Evolutionary conservation across 352 stramenopile species (phyloP).

Genomic region (Globisporangium sylvaticum): DNA sequence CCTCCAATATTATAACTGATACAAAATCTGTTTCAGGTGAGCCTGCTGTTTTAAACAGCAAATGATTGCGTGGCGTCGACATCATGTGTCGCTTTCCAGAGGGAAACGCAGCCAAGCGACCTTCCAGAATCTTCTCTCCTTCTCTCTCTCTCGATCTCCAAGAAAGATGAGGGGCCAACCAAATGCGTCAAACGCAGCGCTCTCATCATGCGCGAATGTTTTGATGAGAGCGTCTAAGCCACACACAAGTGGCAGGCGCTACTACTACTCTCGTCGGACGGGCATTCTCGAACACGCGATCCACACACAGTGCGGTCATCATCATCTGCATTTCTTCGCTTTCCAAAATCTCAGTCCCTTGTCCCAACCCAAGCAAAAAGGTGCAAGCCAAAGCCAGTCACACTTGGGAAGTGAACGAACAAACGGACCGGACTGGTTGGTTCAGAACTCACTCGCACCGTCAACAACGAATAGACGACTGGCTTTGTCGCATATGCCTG

Average conservation of each 20-base stretch:
- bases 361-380: background rate
- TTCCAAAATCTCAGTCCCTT: background rate
- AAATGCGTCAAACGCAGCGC: background rate
- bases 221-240: background rate
- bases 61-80: background rate
- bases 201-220: background rate
- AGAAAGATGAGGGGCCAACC: background rate
- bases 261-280: background rate
- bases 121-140: slow-evolving; percentile 25
- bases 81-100: background rate
- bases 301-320: background rate
- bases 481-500: background rate
- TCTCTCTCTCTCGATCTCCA: slow-evolving; percentile 1
- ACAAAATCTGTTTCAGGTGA: background rate
- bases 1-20: background rate
- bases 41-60: background rate
- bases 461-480: slow-evolving; percentile 1
- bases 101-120: slow-evolving; percentile 1
- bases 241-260: background rate
- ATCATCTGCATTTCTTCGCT: background rate
- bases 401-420: background rate
- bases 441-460: background rate
- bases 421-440: background rate
- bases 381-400: background rate
- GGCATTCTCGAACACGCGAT: background rate